These are phyloP conservation scores for Chytridiales sp. DNA, from an alignment of 371 early-diverging fungal genomes.

Conservation along the genomic window DNA sequence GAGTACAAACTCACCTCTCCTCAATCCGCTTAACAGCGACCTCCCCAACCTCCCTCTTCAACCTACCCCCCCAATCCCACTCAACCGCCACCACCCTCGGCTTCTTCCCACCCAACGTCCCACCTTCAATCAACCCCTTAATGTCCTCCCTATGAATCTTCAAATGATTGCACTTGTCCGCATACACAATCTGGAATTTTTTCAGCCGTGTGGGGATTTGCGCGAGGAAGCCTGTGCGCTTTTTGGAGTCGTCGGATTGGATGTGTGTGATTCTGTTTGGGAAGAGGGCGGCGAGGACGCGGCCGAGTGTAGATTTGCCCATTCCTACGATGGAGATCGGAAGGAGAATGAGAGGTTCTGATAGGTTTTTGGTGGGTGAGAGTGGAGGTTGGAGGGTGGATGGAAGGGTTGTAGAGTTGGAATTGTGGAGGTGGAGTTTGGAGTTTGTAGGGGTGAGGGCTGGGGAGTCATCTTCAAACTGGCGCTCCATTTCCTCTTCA, in stretches of 20 bases:
- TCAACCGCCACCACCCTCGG: slow-evolving; percentile 67
- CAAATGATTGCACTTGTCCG: slow-evolving; percentile 65
- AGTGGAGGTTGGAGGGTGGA: slow-evolving; percentile 1
- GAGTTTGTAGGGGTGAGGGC: background rate
- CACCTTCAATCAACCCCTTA: slow-evolving; percentile 41
- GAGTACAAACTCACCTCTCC: slow-evolving; percentile 15
- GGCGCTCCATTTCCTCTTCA: slow-evolving; percentile 20
- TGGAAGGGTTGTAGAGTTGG: background rate
- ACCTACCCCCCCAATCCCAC: slow-evolving; percentile 58
- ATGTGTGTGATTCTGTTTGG: slow-evolving; percentile 57
- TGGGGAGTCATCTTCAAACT: no score
- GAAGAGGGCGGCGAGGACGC: slow-evolving; percentile 56
- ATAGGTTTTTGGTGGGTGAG: no score
- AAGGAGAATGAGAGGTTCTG: slow-evolving; percentile 50
- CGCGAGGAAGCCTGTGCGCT: slow-evolving; percentile 43
- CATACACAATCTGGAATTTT: slow-evolving; percentile 39
- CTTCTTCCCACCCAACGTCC: slow-evolving; percentile 57
- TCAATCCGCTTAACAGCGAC: slow-evolving; percentile 53
- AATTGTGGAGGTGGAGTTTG: background rate
- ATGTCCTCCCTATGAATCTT: slow-evolving; percentile 55
- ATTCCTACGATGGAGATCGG: slow-evolving; percentile 75
- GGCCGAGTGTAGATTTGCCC: slow-evolving; percentile 70
- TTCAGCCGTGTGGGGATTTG: slow-evolving; percentile 54
- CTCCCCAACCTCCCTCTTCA: slow-evolving; percentile 40
- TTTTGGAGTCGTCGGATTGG: slow-evolving; percentile 69